Conservation (phyloP, 1,284 basidiomycete genomes). For the Tilletiaria anomala region DNA sequence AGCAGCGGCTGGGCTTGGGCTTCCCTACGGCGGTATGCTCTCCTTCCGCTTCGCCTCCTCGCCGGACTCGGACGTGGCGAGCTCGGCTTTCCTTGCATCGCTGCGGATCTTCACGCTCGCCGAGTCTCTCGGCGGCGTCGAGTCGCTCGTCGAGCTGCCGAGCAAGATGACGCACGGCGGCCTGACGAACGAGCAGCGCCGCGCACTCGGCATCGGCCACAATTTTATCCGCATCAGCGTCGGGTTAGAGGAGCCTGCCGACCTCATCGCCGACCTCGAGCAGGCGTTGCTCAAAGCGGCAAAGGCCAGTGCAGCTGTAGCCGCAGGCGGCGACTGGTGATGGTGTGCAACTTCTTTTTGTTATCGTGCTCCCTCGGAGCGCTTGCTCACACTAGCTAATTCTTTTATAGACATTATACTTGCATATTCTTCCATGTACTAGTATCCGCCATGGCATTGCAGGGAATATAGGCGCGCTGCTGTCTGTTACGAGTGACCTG, state of each 20-base stretch:
- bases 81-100: slow-evolving; percentile 57
- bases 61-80: slow-evolving; percentile 40
- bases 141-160: slow-evolving; percentile 62
- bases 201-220: slow-evolving; percentile 52
- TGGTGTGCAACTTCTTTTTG: too few species aligned
- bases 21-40: slow-evolving; percentile 43
- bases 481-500: too few species aligned
- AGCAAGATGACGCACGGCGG: slow-evolving; percentile 42
- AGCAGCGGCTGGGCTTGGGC: slow-evolving; percentile 6
- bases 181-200: slow-evolving; percentile 55
- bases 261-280: slow-evolving; percentile 61
- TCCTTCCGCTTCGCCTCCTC: slow-evolving; percentile 40
- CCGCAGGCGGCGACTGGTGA: too few species aligned
- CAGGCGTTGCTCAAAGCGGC: slow-evolving; percentile 51
- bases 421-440: too few species aligned
- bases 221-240: slow-evolving; percentile 70
- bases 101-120: slow-evolving; percentile 67
- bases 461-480: too few species aligned
- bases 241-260: slow-evolving; percentile 73
- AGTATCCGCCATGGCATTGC: too few species aligned
- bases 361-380: too few species aligned
- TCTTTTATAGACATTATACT: too few species aligned
- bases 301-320: too few species aligned
- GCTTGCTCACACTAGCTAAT: too few species aligned
- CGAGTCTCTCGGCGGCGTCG: slow-evolving; percentile 79